Base-by-base conservation (phyloP, 345 rosid species). In the Salix purpurea region DNA sequence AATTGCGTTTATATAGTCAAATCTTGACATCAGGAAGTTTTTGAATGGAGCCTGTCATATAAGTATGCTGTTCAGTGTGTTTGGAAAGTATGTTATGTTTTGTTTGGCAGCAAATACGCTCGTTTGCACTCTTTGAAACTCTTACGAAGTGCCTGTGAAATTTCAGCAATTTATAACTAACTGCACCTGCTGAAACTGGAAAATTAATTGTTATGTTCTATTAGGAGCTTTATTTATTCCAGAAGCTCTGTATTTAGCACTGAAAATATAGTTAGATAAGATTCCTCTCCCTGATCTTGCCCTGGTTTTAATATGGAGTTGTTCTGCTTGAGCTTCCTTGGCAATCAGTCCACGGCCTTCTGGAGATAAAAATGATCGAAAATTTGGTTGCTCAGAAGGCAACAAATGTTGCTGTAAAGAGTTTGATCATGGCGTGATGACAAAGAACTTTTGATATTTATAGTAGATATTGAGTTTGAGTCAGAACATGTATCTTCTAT, bases 401-500 rank as follows among this genome's bases (percentile, higher is more conserved):
- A 46, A 46, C 50, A 46, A 46, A 46, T 46, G 18, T 46, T 13
- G 50, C 6, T 46, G 16, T 4, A 4, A 46, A 4, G 16, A 46
- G 18, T 46, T 3, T 46, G 18, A 46, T 4, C 0, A 4, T 3
- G 0, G 0, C 4, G 4, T 32, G 34, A 32, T 32, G 4, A 4
- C 0, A 32, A 3, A 32, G 4, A 0, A 4, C 4, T 32, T 32
- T 0, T 32, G 4, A 32, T 32, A 3, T 32, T 3, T 4, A 32
- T 0, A 32, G 0, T 4, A 2, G 4, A 4, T 32, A 5, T 32
- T 5, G 5, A 32, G 5, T 30, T 30, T 30, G 32, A 30, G 32
- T 30, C 4, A 3, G 32, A 0, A 0, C 0, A 0, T 30, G 4
- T 30, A 30, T 0, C 2, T 30, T 32, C 4, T 32, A 4, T 32